Percentiles rank a stretch among this genome's conserved stretches.
Evolutionary conservation across 1,284 basidiomycete genomes (phyloP).

Genomic region (Phellopilus nigrolimitatus): DNA sequence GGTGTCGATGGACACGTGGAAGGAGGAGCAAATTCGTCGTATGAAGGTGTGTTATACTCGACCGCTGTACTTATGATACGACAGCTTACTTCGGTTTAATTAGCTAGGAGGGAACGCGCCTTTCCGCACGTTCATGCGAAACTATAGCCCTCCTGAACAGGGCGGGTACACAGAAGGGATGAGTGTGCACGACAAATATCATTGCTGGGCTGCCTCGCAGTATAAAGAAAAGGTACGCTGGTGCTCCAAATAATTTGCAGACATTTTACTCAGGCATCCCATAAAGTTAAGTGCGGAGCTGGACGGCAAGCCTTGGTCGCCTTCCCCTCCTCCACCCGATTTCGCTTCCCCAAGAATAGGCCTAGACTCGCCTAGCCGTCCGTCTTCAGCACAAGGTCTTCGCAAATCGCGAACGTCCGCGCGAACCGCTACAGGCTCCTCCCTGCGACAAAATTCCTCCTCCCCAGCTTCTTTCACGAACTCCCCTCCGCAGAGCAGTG

Average conservation of each 20-base stretch:
- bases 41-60: slow-evolving; percentile 65
- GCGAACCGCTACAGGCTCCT: slow-evolving; percentile 43
- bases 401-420: slow-evolving; percentile 69
- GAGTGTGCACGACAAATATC: slow-evolving; percentile 78
- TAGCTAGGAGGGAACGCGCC: slow-evolving; percentile 82
- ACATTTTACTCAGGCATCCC: slow-evolving; percentile 20
- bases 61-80: slow-evolving; percentile 20
- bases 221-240: slow-evolving; percentile 84
- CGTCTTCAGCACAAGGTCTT: slow-evolving; percentile 66
- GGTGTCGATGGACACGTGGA: slow-evolving; percentile 96
- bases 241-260: slow-evolving; percentile 12
- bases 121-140: slow-evolving; percentile 74
- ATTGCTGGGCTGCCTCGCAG: slow-evolving; percentile 87
- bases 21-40: slow-evolving; percentile 81
- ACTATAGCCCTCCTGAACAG: slow-evolving; percentile 64
- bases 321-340: slow-evolving; percentile 55
- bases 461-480: slow-evolving; percentile 49
- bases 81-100: slow-evolving; percentile 18
- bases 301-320: slow-evolving; percentile 67
- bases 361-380: slow-evolving; percentile 43
- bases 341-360: slow-evolving; percentile 31
- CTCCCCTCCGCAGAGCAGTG: slow-evolving; percentile 35
- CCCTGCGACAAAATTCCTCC: slow-evolving; percentile 47
- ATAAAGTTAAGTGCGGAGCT: slow-evolving; percentile 68
- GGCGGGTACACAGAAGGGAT: slow-evolving; percentile 73